phyloP scores from a whole-genome alignment of 345 rosid species.

The Conringia planisiliqua region DNA sequence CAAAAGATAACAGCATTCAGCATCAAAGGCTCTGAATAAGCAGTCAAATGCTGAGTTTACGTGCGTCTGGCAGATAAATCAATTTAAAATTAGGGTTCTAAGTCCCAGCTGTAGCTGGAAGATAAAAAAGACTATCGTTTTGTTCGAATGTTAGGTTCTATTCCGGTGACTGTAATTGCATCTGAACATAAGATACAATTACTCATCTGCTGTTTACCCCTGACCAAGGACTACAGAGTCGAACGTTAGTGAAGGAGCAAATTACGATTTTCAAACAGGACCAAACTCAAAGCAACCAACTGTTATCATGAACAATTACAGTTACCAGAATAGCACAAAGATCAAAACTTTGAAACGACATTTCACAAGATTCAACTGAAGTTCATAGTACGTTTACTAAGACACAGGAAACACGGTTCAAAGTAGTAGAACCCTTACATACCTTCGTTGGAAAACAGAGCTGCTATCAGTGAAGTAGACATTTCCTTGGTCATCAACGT shows the following conservation, averaged over 20 bases:
- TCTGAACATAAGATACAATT: background rate
- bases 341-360: background rate
- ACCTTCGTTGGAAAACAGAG: conserved; percentile 77
- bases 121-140: background rate
- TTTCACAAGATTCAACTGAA: background rate
- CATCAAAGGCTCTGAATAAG: background rate
- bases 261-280: background rate
- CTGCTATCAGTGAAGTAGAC: conserved; percentile 95
- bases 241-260: too few species aligned
- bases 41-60: background rate
- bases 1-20: background rate
- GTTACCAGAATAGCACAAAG: background rate
- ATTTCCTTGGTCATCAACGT: conserved; percentile 79
- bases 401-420: background rate
- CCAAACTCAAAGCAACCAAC: background rate
- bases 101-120: background rate
- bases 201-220: background rate
- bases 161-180: background rate
- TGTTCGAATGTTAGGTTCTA: background rate
- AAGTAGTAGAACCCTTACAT: background rate
- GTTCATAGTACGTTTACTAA: background rate
- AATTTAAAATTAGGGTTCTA: background rate
- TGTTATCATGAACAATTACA: background rate
- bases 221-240: background rate
- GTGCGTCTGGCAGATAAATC: background rate